A percentile compares a stretch with the other conserved stretches of the same genome.
Conservation (phyloP, 495 filamentous ascomycete species). For the Lineolata rhizophorae region DNA sequence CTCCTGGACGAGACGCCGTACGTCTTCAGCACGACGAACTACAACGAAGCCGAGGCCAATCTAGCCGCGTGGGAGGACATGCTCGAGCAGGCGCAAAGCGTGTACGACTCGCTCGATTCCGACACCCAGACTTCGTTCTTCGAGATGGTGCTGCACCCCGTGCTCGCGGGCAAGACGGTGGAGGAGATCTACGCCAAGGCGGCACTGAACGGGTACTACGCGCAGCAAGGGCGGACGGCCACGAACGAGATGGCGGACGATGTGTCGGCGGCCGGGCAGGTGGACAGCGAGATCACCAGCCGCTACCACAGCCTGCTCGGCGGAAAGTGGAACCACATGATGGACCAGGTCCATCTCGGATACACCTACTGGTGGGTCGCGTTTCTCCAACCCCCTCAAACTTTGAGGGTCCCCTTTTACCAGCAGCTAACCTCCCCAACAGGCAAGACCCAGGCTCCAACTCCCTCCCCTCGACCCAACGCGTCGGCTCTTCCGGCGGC, state of each 20-base stretch:
- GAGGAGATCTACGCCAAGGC: conserved; percentile 37
- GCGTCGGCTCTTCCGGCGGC: too few species aligned
- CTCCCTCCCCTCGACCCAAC: too few species aligned
- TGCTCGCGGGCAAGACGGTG: conserved; percentile 36
- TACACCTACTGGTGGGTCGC: conserved; percentile 46
- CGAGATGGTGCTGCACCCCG: conserved; percentile 46
- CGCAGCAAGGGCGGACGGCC: conserved; percentile 38
- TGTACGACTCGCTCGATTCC: conserved; percentile 31
- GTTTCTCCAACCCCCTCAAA: conserved; percentile 42
- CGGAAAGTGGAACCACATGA: conserved; percentile 57
- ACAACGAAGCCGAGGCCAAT: conserved; percentile 44
- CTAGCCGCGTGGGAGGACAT: conserved; percentile 40
- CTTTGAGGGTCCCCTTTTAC: conserved; percentile 35
- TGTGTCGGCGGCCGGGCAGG: conserved; percentile 33
- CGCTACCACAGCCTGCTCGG: conserved; percentile 39
- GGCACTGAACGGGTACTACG: conserved; percentile 39
- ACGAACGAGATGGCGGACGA: conserved; percentile 39
- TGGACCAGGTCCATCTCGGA: conserved; percentile 35
- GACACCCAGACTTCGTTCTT: conserved; percentile 36
- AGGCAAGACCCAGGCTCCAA: too few species aligned
- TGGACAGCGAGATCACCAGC: conserved; percentile 38
- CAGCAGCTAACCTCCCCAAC: too few species aligned
- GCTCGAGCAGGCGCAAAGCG: conserved; percentile 25
- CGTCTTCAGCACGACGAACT: conserved; percentile 44
- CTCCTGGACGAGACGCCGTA: conserved; percentile 40